These are phyloP conservation scores for Paragyromitra xinjiangensis DNA, from an alignment of 495 filamentous ascomycete genomes.

Conservation along the genomic window DNA sequence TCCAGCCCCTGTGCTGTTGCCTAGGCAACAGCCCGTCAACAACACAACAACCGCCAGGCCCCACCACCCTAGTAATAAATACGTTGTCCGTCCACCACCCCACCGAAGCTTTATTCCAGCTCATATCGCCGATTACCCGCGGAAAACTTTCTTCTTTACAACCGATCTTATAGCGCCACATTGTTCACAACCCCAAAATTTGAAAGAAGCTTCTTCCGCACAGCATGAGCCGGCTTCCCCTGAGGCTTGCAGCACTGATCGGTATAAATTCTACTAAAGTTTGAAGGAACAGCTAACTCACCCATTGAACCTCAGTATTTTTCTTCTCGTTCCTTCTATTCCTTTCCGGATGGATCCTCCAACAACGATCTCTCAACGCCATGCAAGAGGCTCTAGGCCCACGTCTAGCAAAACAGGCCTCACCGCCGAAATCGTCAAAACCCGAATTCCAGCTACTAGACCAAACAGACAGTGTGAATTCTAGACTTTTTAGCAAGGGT, in stretches of 20 bases:
- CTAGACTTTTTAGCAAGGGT: constrained; percentile 23
- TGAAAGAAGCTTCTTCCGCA: neutral
- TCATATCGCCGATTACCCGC: neutral
- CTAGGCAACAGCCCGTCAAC: constrained; percentile 2
- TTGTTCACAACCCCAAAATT: neutral
- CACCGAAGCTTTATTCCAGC: neutral
- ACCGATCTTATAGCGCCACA: neutral
- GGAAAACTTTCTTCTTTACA: neutral
- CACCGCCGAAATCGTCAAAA: constrained; percentile 46
- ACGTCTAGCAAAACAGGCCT: constrained; percentile 18
- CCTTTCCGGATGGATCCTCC: constrained; percentile 74
- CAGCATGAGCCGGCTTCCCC: constrained; percentile 47
- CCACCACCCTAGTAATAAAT: neutral
- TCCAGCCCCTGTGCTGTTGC: constrained; percentile 1
- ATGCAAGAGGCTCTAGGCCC: constrained; percentile 70
- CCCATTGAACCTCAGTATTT: constrained; percentile 58
- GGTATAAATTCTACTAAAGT: constrained; percentile 3
- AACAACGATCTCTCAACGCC: constrained; percentile 72
- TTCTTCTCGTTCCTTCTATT: constrained; percentile 73
- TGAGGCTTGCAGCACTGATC: constrained; percentile 44
- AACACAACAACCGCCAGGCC: neutral
- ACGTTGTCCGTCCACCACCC: neutral
- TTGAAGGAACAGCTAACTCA: constrained; percentile 12
- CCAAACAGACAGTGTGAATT: constrained; percentile 15
- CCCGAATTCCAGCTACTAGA: constrained; percentile 16